Base-by-base conservation (phyloP, 73 alveolate genomes). In the Paramecium pentaurelia region DNA sequence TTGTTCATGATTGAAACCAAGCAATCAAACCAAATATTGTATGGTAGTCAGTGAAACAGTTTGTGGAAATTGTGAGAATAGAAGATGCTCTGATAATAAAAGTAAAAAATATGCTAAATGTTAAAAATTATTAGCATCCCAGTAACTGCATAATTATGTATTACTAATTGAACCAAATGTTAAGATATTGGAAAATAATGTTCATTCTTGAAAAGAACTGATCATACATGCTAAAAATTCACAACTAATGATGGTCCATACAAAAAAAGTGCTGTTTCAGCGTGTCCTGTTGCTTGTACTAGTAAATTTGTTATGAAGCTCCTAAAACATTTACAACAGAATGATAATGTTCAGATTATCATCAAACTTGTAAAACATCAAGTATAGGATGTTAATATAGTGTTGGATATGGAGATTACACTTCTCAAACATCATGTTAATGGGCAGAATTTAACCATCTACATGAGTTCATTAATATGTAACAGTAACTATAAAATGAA, bases 171-270 rank as follows among this genome's bases (percentile, higher is more conserved):
- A 10, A 42, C 58, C 22, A 44, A 1, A 2, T 80, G 91, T 42
- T 34, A 20, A 1, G 91, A 60, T 36, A 30, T 12, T 22, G 75
- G 75, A 42, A 22, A 45, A 28, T 6, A 45, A 8, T 80, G 91
- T 44, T 44, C 77, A 32, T 22, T 16, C 32, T 80, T 80, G n/a
- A 45, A 3, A 27, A 77, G 91, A 28, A 44, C 8, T 25, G 49
- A 22, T 38, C 32, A 9, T 0, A 25, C 28, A 8, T 80, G 91
- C 8, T 16, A 1, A 0, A 4, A 0, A 6, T 80, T 80, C 77
- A 80, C 91, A 25, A 77, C 91, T 25, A 45, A 45, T 3, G 91
- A 80, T 80, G 91, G 91, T 12, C 91, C 91, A 27, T 80, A 77
- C 27, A 44, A 80, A 80, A 20, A 40, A 1, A 64, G 51, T 34